Evolutionary conservation across 768 basidiomycete species (phyloP).

Genomic region (Leucocoprinus birnbaumii): DNA sequence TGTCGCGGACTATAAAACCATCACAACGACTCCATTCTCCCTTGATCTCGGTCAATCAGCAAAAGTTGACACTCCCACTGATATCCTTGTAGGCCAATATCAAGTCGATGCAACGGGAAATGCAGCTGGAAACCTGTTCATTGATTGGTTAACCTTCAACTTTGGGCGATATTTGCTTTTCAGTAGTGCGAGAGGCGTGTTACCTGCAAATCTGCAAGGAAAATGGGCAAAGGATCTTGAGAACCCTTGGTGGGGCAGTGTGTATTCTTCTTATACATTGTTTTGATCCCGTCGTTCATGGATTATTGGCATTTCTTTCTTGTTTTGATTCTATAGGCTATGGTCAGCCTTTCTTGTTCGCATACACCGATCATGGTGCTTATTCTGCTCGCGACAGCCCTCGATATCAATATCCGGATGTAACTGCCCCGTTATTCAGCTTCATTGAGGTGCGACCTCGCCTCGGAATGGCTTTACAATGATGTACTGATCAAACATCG

Average conservation of each 20-base stretch:
- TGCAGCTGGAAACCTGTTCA: slow-evolving; percentile 50
- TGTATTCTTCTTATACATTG: slow-evolving; percentile 15
- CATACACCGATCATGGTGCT: neutral
- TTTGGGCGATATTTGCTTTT: slow-evolving; percentile 66
- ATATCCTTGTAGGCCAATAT: slow-evolving; percentile 53
- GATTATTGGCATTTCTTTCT: neutral
- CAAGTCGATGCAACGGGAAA: slow-evolving; percentile 30
- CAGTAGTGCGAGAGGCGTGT: slow-evolving; percentile 55
- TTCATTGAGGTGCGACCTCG: slow-evolving; percentile 55
- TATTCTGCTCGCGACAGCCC: slow-evolving; percentile 34
- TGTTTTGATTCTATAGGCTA: slow-evolving; percentile 38
- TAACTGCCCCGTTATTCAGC: slow-evolving; percentile 58
- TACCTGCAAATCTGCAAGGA: slow-evolving; percentile 75
- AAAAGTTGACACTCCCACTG: slow-evolving; percentile 51
- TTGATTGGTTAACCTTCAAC: slow-evolving; percentile 77
- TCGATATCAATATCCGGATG: slow-evolving; percentile 76
- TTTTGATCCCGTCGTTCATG: neutral
- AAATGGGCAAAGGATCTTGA: slow-evolving; percentile 58
- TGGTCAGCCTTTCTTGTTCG: slow-evolving; percentile 17
- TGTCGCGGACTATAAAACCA: slow-evolving; percentile 43
- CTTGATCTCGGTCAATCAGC: slow-evolving; percentile 60
- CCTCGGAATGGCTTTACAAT: neutral
- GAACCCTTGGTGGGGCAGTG: slow-evolving; percentile 65
- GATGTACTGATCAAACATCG: neutral
- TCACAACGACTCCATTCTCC: slow-evolving; percentile 42